A percentile compares a stretch with the other conserved stretches of the same genome.
Conservation (phyloP, 306 rosid genomes). For the Malus orientalis region DNA sequence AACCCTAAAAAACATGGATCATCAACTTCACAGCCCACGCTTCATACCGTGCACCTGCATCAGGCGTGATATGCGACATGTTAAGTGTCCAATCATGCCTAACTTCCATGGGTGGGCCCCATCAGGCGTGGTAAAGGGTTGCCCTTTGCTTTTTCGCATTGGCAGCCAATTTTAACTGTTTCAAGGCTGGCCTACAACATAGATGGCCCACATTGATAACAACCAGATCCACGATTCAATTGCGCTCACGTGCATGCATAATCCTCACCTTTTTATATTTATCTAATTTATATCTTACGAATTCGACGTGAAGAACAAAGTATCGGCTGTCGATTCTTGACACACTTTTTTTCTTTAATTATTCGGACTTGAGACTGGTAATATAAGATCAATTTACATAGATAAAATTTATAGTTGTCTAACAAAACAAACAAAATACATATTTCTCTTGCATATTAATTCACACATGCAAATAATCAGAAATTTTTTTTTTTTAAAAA, state of each 20-base stretch:
- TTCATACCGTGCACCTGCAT: conserved; percentile 2
- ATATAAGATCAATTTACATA: too few species aligned
- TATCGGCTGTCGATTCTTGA: too few species aligned
- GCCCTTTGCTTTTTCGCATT: conserved; percentile 23
- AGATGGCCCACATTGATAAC: conserved; percentile 42
- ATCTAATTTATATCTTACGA: background rate
- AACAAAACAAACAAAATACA: background rate
- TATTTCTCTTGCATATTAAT: background rate
- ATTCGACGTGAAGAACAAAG: too few species aligned
- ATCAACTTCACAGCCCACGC: background rate
- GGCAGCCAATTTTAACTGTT: conserved; percentile 4
- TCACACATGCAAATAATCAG: background rate
- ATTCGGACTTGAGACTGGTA: too few species aligned
- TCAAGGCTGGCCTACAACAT: conserved; percentile 4
- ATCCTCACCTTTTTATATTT: conserved; percentile 8
- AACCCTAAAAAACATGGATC: background rate
- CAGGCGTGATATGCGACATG: conserved; percentile 22
- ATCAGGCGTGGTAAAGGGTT: conserved; percentile 11
- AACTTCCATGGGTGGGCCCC: conserved; percentile 22
- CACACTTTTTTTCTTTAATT: rapidly evolving
- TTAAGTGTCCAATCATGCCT: conserved; percentile 46
- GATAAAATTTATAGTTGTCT: background rate
- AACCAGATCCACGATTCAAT: conserved; percentile 63
- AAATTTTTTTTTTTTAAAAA: too few species aligned
- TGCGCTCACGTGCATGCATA: conserved; percentile 74